A percentile compares a stretch with the other conserved stretches of the same genome.
Evolutionary conservation across 2,329 filamentous ascomycete species (phyloP).

Genomic region (Fusarium globosum): DNA sequence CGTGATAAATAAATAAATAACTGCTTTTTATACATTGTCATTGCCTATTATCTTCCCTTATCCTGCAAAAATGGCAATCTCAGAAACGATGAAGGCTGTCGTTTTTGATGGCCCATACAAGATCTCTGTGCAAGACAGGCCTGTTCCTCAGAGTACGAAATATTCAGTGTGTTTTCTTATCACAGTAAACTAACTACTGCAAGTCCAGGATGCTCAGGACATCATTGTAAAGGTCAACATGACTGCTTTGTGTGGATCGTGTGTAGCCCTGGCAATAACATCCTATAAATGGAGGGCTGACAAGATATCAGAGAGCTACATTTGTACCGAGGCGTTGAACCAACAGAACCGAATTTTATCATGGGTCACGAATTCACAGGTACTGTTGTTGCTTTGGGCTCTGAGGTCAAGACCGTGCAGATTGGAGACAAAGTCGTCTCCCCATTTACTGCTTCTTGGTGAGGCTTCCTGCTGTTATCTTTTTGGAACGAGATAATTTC

Average conservation of each 20-base stretch:
- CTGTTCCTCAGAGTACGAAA: conserved; percentile 70
- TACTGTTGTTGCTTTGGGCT: conserved; percentile 73
- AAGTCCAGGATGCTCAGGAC: conserved; percentile 75
- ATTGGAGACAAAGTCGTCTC: conserved; percentile 83
- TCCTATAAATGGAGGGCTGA: background rate
- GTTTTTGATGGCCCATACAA: conserved; percentile 84
- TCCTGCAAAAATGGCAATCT: conserved; percentile 43
- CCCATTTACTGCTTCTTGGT: conserved; percentile 88
- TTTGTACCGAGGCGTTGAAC: conserved; percentile 83
- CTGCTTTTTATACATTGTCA: too few species aligned
- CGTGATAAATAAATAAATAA: background rate
- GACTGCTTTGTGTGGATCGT: conserved; percentile 92
- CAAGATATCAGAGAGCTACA: conserved; percentile 78
- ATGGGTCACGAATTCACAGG: conserved; percentile 93
- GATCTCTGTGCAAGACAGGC: conserved; percentile 80
- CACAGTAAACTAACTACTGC: background rate
- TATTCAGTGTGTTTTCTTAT: background rate
- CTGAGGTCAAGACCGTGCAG: conserved; percentile 73
- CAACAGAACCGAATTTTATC: conserved; percentile 70
- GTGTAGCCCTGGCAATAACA: background rate
- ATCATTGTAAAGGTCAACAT: conserved; percentile 85
- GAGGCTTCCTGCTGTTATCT: conserved; percentile 37
- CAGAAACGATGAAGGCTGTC: conserved; percentile 84
- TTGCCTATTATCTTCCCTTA: rapidly evolving
- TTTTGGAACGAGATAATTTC: too few species aligned